phyloP scores from a whole-genome alignment of 306 rosid species.

The Cotoneaster glaucophyllus region DNA sequence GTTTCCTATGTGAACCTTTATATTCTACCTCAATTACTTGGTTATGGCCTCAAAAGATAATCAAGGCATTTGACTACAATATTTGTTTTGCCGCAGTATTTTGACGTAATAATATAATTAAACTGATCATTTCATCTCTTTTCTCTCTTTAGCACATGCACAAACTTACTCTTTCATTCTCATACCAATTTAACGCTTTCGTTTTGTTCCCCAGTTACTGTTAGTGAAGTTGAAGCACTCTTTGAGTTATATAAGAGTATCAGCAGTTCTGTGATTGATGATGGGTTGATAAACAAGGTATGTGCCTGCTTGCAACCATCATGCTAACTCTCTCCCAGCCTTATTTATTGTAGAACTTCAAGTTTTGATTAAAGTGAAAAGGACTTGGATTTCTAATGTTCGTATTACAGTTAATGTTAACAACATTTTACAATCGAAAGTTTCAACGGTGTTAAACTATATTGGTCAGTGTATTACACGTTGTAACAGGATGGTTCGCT shows the following conservation, averaged over 20 bases:
- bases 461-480: neutral
- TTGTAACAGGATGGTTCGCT: neutral
- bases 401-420: neutral
- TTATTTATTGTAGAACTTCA: neutral
- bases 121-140: neutral
- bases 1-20: neutral
- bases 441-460: neutral
- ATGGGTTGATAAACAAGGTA: constrained; percentile 92
- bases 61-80: neutral
- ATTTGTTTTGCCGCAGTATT: neutral
- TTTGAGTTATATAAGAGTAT: constrained; percentile 84
- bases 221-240: constrained; percentile 88
- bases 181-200: neutral
- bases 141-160: neutral
- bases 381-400: neutral
- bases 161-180: neutral
- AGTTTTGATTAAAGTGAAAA: neutral
- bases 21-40: neutral
- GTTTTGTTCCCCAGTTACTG: constrained; percentile 49
- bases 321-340: neutral
- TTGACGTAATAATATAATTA: neutral
- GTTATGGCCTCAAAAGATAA: neutral
- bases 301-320: neutral
- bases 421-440: neutral
- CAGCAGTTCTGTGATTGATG: constrained; percentile 69